A percentile compares a stretch with the other conserved stretches of the same genome.
Conservation (phyloP, 192 early-diverging fungal genomes). For the Mortierella claussenii region DNA sequence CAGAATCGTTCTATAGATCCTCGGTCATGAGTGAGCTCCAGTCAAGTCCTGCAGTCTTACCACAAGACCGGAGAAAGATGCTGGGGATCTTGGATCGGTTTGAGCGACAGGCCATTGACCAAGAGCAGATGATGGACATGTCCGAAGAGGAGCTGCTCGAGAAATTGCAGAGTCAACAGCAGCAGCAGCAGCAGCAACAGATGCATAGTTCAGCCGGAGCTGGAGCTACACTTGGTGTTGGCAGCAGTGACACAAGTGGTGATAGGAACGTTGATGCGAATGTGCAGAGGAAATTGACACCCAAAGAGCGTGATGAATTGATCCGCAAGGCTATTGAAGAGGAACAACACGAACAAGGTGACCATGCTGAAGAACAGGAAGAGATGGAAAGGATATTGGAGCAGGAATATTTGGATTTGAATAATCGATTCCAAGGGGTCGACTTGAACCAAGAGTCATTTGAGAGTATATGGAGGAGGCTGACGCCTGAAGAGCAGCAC, state of each 20-base stretch:
- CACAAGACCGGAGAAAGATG: conserved; percentile 63
- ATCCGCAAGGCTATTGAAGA: conserved; percentile 38
- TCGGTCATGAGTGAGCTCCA: conserved; percentile 66
- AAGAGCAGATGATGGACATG: conserved; percentile 7
- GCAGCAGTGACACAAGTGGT: background rate
- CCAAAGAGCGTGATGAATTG: conserved; percentile 31
- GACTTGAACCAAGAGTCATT: conserved; percentile 59
- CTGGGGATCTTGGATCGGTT: conserved; percentile 60
- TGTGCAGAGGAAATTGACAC: conserved; percentile 20
- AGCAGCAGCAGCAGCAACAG: background rate
- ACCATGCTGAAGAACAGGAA: conserved; percentile 5
- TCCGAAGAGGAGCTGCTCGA: conserved; percentile 42
- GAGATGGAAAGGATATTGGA: conserved; percentile 19
- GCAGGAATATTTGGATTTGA: conserved; percentile 53
- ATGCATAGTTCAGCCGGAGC: too few relatives aligned
- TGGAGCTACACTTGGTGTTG: too few relatives aligned
- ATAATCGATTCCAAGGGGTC: conserved; percentile 54
- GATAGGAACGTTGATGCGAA: conserved; percentile 8
- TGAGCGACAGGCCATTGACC: conserved; percentile 51
- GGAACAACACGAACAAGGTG: conserved; percentile 1
- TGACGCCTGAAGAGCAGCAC: conserved; percentile 58
- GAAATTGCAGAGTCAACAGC: background rate
- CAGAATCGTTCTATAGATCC: conserved; percentile 71
- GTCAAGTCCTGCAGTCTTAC: conserved; percentile 32
- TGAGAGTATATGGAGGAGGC: conserved; percentile 57